A percentile compares a stretch with the other conserved stretches of the same genome.
phyloP scores from a whole-genome alignment of 2,329 filamentous ascomycete genomes.

The Fusarium sp. region DNA sequence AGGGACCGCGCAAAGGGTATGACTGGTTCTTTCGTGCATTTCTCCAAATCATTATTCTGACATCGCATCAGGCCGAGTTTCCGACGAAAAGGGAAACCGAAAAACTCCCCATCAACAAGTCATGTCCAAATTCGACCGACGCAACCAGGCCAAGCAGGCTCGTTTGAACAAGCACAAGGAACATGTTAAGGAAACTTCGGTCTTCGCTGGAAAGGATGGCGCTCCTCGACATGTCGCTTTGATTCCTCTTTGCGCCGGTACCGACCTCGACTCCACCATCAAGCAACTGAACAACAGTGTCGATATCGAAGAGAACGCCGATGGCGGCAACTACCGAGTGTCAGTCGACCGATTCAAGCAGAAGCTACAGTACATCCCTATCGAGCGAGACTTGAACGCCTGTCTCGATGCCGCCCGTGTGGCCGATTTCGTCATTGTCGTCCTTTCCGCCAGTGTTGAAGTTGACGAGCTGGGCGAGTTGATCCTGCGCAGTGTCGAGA shows the following conservation, averaged over 20 bases:
- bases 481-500: conserved; percentile 87
- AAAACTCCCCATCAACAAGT: conserved; percentile 95
- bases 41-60: background rate
- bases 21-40: background rate
- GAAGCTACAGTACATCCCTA: conserved; percentile 85
- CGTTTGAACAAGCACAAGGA: conserved; percentile 86
- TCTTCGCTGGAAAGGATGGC: conserved; percentile 88
- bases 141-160: conserved; percentile 93
- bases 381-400: conserved; percentile 77
- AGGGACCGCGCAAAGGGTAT: conserved; percentile 87
- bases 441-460: conserved; percentile 84
- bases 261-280: conserved; percentile 75
- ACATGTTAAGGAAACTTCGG: conserved; percentile 78
- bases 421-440: conserved; percentile 90
- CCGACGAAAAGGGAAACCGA: conserved; percentile 76
- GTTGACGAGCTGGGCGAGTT: conserved; percentile 87
- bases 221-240: conserved; percentile 90
- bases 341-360: conserved; percentile 93
- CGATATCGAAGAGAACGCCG: conserved; percentile 76
- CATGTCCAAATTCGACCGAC: conserved; percentile 95
- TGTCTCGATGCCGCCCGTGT: conserved; percentile 87
- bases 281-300: conserved; percentile 79
- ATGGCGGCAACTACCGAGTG: conserved; percentile 70
- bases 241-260: conserved; percentile 81
- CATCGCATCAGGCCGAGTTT: conserved; percentile 74